Conservation (phyloP, 202 grass and related monocot genomes). For the Setaria viridis region DNA sequence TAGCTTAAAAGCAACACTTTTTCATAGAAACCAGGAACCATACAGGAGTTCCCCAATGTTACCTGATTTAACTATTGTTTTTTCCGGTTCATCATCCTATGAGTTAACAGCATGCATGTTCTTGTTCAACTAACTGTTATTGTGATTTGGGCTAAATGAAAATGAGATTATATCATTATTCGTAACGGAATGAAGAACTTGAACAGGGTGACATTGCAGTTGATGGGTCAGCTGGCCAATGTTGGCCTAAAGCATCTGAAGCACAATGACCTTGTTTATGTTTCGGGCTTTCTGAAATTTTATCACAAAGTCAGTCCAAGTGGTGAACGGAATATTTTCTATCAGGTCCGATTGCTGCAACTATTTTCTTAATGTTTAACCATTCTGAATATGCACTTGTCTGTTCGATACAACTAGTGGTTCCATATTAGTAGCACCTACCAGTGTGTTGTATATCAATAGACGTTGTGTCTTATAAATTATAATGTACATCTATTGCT, state of each 20-base stretch:
- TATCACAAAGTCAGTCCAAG: slow-evolving; percentile 55
- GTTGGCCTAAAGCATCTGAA: slow-evolving; percentile 70
- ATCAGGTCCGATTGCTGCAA: slow-evolving; percentile 57
- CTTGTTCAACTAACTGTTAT: background rate
- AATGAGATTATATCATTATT: background rate
- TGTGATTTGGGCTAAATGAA: background rate
- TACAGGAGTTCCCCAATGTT: background rate
- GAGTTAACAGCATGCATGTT: background rate
- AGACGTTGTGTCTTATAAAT: background rate
- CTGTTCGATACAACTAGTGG: background rate
- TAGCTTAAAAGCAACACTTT: background rate
- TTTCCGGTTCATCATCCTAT: background rate
- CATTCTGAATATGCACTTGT: slow-evolving; percentile 13
- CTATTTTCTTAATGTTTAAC: slow-evolving; percentile 1
- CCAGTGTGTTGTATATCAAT: background rate
- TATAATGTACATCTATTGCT: background rate
- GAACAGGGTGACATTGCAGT: slow-evolving; percentile 59
- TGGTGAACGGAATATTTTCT: slow-evolving; percentile 38
- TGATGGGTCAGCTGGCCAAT: slow-evolving; percentile 52
- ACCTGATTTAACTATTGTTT: slow-evolving; percentile 14
- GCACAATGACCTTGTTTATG: slow-evolving; percentile 65
- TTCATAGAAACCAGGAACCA: background rate
- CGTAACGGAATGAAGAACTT: slow-evolving; percentile 36
- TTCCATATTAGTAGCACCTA: background rate
- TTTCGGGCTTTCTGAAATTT: slow-evolving; percentile 53